These are phyloP conservation scores for Aspergillus felis DNA, from an alignment of 2,329 filamentous ascomycete species.

Conservation along the genomic window DNA sequence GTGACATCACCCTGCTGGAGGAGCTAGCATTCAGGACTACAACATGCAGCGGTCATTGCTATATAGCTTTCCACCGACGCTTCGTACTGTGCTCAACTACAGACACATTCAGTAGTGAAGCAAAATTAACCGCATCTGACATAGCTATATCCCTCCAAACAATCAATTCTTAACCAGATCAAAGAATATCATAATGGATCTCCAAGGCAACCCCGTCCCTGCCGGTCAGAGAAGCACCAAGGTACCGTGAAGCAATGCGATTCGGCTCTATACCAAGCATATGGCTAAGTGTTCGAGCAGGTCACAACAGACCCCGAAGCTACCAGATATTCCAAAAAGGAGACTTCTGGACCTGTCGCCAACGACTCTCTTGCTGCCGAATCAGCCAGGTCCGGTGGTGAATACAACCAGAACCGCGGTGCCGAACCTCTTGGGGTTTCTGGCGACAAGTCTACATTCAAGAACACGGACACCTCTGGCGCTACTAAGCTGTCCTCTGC, in stretches of 20 bases:
- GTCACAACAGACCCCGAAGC: constrained; percentile 47
- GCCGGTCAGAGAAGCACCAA: constrained; percentile 32
- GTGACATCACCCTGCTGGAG: constrained; percentile 26
- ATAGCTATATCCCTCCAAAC: neutral
- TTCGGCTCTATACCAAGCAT: neutral
- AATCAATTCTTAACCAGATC: neutral
- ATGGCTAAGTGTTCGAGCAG: constrained; percentile 5
- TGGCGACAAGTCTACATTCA: constrained; percentile 52
- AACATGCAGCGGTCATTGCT: constrained; percentile 3
- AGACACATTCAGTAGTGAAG: neutral
- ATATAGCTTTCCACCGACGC: constrained; percentile 20
- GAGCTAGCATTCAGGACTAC: neutral
- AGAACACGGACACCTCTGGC: constrained; percentile 53
- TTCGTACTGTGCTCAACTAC: neutral
- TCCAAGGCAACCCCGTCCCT: constrained; percentile 37
- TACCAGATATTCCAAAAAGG: constrained; percentile 51
- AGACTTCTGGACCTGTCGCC: constrained; percentile 61
- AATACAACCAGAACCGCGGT: constrained; percentile 58
- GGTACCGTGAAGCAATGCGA: constrained; percentile 15
- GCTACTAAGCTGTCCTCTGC: constrained; percentile 51
- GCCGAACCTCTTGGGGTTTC: constrained; percentile 48
- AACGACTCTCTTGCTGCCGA: constrained; percentile 73
- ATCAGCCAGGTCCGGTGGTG: constrained; percentile 58
- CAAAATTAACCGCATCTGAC: constrained; percentile 1
- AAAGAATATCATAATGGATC: constrained; percentile 32